Percentiles rank a stretch among this genome's conserved stretches.
Conservation (phyloP, 202 grass and related monocot genomes). For the Zoysia matrella region DNA sequence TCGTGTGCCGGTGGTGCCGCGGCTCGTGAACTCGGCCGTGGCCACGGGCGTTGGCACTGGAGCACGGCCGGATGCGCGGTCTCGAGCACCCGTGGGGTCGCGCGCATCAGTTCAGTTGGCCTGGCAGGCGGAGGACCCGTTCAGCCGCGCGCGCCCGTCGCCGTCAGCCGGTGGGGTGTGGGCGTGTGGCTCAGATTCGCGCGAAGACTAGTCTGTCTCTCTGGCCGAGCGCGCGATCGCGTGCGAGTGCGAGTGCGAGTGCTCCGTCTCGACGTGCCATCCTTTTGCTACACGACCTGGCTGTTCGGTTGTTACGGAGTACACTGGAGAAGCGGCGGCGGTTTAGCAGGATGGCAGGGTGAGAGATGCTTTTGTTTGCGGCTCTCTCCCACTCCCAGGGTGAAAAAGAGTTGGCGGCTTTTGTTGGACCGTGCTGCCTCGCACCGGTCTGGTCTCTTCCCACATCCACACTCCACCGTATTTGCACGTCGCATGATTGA, state of each 20-base stretch:
- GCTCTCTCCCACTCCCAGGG: too few species aligned
- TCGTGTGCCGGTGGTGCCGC: too few species aligned
- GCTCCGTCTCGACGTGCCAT: background rate
- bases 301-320: background rate
- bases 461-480: background rate
- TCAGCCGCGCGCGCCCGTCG: constrained; percentile 22
- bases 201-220: background rate
- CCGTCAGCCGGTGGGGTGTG: background rate
- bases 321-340: too few species aligned
- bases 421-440: constrained; percentile 21
- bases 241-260: background rate
- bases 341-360: too few species aligned
- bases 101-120: background rate
- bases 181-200: background rate
- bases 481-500: constrained; percentile 23
- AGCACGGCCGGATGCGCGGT: constrained; percentile 18
- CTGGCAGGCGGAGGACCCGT: background rate
- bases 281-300: background rate
- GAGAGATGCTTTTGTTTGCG: background rate
- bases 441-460: constrained; percentile 4
- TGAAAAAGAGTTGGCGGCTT: background rate
- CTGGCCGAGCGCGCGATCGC: background rate
- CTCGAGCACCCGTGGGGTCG: background rate
- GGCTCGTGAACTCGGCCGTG: too few species aligned
- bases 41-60: background rate